These are phyloP conservation scores for Myriosclerotinia duriaeana DNA, from an alignment of 2,329 filamentous ascomycete genomes.

Conservation along the genomic window DNA sequence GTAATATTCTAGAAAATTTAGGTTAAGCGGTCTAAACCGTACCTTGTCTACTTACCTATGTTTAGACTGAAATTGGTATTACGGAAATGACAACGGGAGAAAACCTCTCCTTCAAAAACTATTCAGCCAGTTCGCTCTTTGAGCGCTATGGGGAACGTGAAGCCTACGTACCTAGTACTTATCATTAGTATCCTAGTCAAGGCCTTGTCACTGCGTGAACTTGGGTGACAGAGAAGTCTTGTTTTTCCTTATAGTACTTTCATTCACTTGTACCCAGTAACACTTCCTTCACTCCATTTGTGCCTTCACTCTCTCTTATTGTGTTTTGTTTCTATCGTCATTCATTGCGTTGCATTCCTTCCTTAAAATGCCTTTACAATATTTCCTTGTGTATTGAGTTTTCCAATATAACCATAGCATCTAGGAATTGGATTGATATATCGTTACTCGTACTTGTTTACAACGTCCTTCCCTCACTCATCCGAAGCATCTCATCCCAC, in stretches of 20 bases:
- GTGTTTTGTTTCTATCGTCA: constrained; percentile 8
- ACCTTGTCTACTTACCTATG: constrained; percentile 10
- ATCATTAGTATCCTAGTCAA: constrained; percentile 6
- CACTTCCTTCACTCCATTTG: constrained; percentile 15
- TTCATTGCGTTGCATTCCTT: constrained; percentile 14
- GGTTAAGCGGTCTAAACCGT: constrained; percentile 12
- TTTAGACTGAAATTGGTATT: neutral
- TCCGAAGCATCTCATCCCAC: constrained; percentile 8
- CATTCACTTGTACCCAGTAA: constrained; percentile 10
- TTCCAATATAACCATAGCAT: neutral
- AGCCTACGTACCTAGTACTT: neutral
- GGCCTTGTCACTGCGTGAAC: constrained; percentile 17
- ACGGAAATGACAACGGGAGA: constrained; percentile 16
- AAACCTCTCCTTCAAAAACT: constrained; percentile 10
- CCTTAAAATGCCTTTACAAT: neutral
- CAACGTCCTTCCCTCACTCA: constrained; percentile 8
- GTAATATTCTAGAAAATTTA: constrained; percentile 17
- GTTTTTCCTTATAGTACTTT: constrained; percentile 18
- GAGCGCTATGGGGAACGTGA: constrained; percentile 20
- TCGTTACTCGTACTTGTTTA: constrained; percentile 3
- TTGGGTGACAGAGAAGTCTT: constrained; percentile 10
- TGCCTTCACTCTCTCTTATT: constrained; percentile 15
- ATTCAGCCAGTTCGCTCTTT: constrained; percentile 15
- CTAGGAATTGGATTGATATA: constrained; percentile 8
- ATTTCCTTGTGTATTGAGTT: neutral